These are phyloP conservation scores for Henckelia pumila DNA, from an alignment of 257 asterid genomes.

Conservation along the genomic window DNA sequence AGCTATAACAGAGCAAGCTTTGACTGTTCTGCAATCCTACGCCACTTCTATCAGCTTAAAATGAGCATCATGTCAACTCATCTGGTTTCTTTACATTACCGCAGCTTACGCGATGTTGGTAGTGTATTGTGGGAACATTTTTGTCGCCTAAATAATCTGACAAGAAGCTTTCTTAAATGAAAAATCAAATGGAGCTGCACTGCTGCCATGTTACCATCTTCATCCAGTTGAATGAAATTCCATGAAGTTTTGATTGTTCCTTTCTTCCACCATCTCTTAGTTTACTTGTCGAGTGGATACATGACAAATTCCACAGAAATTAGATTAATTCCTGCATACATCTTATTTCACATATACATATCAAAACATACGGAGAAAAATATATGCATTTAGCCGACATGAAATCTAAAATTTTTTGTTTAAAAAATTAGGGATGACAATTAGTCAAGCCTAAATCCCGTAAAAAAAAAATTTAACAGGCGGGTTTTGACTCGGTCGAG, in stretches of 20 bases:
- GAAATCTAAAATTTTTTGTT: no score
- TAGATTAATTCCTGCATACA: no score
- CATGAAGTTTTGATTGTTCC: not conserved
- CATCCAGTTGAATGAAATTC: not conserved
- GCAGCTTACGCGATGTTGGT: constrained; percentile 15
- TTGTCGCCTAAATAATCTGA: constrained; percentile 14
- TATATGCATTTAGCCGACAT: no score
- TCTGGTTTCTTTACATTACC: constrained; percentile 19
- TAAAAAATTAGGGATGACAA: no score
- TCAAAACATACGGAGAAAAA: no score
- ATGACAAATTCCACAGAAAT: not conserved
- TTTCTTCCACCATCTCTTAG: not conserved
- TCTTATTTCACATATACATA: no score
- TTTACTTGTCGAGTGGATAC: not conserved
- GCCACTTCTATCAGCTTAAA: constrained; percentile 70
- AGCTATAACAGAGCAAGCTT: constrained; percentile 83
- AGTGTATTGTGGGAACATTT: constrained; percentile 1
- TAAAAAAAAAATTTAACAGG: no score
- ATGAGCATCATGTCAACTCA: constrained; percentile 25
- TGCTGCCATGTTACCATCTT: not conserved
- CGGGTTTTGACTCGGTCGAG: no score
- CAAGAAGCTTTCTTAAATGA: not conserved
- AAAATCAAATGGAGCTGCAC: not conserved
- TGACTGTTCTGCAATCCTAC: constrained; percentile 68
- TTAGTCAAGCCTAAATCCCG: no score